Base-by-base conservation (phyloP, 1,139 yeast species). In the Yamadazyma jaroonii region DNA sequence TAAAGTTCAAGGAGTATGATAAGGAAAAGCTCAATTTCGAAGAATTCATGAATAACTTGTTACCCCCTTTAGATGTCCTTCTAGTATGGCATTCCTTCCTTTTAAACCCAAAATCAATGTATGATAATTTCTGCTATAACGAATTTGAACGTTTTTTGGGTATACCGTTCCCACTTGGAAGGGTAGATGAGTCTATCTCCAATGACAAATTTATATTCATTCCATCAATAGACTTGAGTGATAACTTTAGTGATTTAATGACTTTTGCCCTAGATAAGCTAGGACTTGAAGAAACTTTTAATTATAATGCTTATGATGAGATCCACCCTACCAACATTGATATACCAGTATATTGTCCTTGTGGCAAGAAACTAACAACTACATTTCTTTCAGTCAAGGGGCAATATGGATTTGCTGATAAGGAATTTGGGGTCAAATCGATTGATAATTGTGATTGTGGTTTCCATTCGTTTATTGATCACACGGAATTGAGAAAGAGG, bases 71-170 rank as follows among this genome's bases (percentile, higher is more conserved):
- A 40, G 73, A 67, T 41, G 59, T 68, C 9, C 37, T 68, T 6
- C 53, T 68, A 60, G 67, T 67, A 1, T 68, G 73, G 74, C 72
- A 68, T 47, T 43, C 55, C 29, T 53, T 53, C 37, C 31, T 46
- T 21, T 34, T 47, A 21, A 46, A 47, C 34, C 52, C 57, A 5
- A 48, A 48, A 25, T 43, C 59, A 0, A 58, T 8, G 34, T 56
- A 61, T 40, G 71, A 64, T 31, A 56, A 54, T 14, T 57, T 62
- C 29, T 31, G 46, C 12, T 47, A 61, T 12, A 52, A 52, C 33
- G 45, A 54, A 12, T 52, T 56, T 32, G 29, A 42, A 11, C 39
- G 47, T 32, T 49, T 67, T 39, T 52, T 56, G 31, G 39, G 40
- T 11, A 49, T 44, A 34, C 61, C 62, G 0, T 53, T 65, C 31